phyloP scores from a whole-genome alignment of 192 early-diverging fungal genomes.

The Endogone sp. region DNA sequence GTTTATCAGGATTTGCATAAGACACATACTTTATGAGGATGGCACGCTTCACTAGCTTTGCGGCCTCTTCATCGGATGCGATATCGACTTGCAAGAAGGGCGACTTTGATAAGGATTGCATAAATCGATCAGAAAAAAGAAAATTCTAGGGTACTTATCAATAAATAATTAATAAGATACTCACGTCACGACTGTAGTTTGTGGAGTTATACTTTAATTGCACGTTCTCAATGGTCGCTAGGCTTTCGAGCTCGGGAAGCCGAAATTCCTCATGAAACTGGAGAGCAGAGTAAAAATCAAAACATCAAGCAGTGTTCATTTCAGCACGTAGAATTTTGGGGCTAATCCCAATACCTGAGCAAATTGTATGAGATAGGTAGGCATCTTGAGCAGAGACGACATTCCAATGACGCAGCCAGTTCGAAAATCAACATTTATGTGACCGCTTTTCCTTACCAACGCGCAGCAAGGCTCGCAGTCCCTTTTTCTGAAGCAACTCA shows the following conservation, averaged over 20 bases:
- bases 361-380: slow-evolving; percentile 65
- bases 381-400: slow-evolving; percentile 25
- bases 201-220: slow-evolving; percentile 54
- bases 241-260: slow-evolving; percentile 78
- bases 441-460: not conserved
- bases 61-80: slow-evolving; percentile 64
- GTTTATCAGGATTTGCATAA: too few species aligned
- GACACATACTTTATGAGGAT: slow-evolving; percentile 74
- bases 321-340: not conserved
- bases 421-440: not conserved
- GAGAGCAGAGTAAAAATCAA: too few species aligned
- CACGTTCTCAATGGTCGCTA: slow-evolving; percentile 76
- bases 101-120: slow-evolving; percentile 38
- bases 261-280: slow-evolving; percentile 66
- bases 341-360: slow-evolving; percentile 46
- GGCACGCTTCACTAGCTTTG: slow-evolving; percentile 68
- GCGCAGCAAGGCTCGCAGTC: not conserved
- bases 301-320: slow-evolving; percentile 2
- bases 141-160: too few species aligned
- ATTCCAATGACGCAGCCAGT: not conserved
- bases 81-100: slow-evolving; percentile 81
- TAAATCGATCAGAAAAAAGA: not conserved
- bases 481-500: too few species aligned
- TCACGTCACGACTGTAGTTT: slow-evolving; percentile 60
- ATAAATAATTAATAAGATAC: not conserved